Evolutionary conservation across 2,329 filamentous ascomycete genomes (phyloP).

Genomic region (Cercospora berteroae): DNA sequence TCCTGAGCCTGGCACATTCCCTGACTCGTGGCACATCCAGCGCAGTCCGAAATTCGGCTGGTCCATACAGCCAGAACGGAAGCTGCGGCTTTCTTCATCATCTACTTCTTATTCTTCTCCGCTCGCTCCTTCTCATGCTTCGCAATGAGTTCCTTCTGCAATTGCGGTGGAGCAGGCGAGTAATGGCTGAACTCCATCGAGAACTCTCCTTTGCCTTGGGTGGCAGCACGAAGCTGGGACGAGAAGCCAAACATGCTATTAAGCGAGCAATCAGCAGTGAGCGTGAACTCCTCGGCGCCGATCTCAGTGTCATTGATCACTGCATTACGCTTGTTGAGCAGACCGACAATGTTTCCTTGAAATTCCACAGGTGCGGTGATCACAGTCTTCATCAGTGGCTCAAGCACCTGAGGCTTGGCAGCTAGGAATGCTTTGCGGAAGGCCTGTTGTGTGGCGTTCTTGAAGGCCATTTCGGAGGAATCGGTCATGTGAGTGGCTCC

Average conservation of each 20-base stretch:
- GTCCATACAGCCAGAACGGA: neutral
- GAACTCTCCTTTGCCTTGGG: conserved; percentile 98
- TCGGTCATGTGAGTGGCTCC: conserved; percentile 97
- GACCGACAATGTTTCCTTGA: conserved; percentile 89
- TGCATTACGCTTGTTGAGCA: conserved; percentile 95
- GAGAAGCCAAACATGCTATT: conserved; percentile 99
- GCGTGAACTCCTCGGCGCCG: conserved; percentile 87
- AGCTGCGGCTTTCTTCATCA: neutral
- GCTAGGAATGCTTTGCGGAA: conserved; percentile 91
- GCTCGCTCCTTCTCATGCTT: conserved; percentile 67
- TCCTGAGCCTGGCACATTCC: neutral
- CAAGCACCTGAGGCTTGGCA: conserved; percentile 78
- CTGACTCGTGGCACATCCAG: neutral
- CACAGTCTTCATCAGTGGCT: conserved; percentile 97
- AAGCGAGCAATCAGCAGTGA: conserved; percentile 86
- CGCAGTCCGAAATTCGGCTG: neutral
- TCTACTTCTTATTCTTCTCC: conserved; percentile 61
- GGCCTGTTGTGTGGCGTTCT: conserved; percentile 88
- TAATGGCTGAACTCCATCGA: conserved; percentile 99
- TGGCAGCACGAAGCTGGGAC: conserved; percentile 83
- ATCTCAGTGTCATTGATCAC: conserved; percentile 95
- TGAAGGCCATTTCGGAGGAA: conserved; percentile 96
- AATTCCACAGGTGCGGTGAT: conserved; percentile 96
- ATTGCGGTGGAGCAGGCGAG: conserved; percentile 75
- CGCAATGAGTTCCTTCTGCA: conserved; percentile 75